Evolutionary conservation across 345 rosid genomes (phyloP).

Genomic region (Theobroma cacao): DNA sequence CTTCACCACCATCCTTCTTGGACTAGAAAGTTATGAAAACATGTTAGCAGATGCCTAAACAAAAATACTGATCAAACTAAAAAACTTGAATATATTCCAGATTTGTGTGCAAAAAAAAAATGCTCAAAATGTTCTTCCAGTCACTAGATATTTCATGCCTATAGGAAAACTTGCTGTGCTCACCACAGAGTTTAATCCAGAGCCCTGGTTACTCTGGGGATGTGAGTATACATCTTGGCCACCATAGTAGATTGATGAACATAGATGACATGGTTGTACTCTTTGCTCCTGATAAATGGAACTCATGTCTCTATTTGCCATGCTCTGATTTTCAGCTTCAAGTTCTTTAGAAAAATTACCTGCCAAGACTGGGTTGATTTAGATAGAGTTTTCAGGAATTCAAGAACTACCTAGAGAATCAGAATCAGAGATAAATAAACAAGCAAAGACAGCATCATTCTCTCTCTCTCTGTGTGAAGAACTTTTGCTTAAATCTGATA

Average conservation of each 20-base stretch:
- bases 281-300: slow-evolving; percentile 53
- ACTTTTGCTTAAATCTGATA: not conserved
- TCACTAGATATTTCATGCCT: not conserved
- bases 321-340: slow-evolving; percentile 35
- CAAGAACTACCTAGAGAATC: not conserved
- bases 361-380: slow-evolving; percentile 15
- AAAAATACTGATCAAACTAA: not conserved
- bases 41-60: slow-evolving; percentile 5
- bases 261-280: slow-evolving; percentile 65
- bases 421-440: not conserved
- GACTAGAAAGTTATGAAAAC: slow-evolving; percentile 26
- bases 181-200: slow-evolving; percentile 49
- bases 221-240: slow-evolving; percentile 62
- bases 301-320: slow-evolving; percentile 26
- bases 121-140: not conserved
- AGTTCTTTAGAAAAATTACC: slow-evolving; percentile 33
- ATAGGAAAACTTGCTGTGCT: slow-evolving; percentile 16
- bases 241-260: slow-evolving; percentile 86
- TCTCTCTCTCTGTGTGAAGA: not conserved
- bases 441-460: not conserved
- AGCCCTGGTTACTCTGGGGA: slow-evolving; percentile 38
- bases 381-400: not conserved
- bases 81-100: not conserved
- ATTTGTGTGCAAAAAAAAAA: not conserved
- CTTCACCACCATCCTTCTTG: slow-evolving; percentile 67